Conservation (phyloP, 2,329 filamentous ascomycete species). For the Ophiostoma montium region DNA sequence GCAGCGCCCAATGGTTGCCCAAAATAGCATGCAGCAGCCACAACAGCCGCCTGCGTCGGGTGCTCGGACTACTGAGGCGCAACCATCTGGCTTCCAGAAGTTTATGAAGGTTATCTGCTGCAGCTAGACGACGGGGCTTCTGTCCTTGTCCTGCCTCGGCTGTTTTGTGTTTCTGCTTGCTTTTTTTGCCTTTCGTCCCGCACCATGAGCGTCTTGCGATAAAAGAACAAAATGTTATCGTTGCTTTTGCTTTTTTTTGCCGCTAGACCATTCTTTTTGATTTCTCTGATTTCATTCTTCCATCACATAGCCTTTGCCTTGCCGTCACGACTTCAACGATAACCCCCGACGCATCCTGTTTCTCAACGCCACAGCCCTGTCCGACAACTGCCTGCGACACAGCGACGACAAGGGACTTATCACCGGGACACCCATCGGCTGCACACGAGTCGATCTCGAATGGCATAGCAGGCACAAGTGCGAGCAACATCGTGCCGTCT, state of each 20-base stretch:
- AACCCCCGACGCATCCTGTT: not conserved
- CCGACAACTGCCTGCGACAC: too few species aligned
- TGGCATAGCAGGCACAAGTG: too few species aligned
- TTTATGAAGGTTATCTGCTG: constrained; percentile 88
- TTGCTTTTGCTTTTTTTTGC: not conserved
- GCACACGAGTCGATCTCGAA: too few species aligned
- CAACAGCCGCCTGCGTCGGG: constrained; percentile 26
- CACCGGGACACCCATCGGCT: too few species aligned
- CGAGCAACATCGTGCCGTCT: too few species aligned
- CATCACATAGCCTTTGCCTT: not conserved
- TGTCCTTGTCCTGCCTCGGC: not conserved
- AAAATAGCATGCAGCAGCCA: constrained; percentile 43
- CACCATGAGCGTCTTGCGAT: not conserved
- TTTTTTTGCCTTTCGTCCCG: not conserved
- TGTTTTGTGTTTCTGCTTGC: not conserved
- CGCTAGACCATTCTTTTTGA: not conserved
- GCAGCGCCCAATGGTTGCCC: constrained; percentile 46
- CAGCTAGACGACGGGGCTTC: constrained; percentile 33
- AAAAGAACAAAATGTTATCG: not conserved
- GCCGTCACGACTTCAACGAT: not conserved
- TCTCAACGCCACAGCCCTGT: not conserved
- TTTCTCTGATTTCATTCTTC: not conserved
- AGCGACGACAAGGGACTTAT: too few species aligned
- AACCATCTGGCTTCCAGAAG: constrained; percentile 78
- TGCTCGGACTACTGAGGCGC: constrained; percentile 49